Base-by-base conservation (phyloP, 306 rosid genomes). In the Cicer chorassanicum region DNA sequence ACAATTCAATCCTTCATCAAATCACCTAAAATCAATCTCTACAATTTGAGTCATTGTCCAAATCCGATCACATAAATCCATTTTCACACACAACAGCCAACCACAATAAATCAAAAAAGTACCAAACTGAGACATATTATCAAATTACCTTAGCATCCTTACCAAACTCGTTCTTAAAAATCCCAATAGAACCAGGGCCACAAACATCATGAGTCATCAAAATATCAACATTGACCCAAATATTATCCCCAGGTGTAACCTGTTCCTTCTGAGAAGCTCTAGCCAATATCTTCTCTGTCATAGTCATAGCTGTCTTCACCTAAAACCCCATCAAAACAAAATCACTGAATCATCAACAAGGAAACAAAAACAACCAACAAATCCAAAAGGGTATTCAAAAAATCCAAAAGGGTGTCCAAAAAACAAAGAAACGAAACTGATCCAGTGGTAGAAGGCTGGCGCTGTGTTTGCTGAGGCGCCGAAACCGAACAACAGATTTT, bases 181-280 rank as follows among this genome's bases (percentile, higher is more conserved):
- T 85, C 8, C 98, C 98, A 38, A 91, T 69, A n/a, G 96, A 83
- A 71, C 98, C 98, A 57, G 98, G 98, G 50, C 98, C 96, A 68
- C 92, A 90, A 1, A 94, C 95, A 84, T 94, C 98, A 81, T 94
- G 97, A 61, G 94, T 94, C 98, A 94, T 94, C 84, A 94, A 88
- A 76, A 87, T 42, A 73, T 94, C 98, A 71, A 88, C 72, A 73
- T 94, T 89, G 45, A 88, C 91, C 98, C 98, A 94, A 40, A 84
- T 89, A 84, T 91, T 94, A 42, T 89, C 97, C 73, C 94, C 97
- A 1, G 98, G 98, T 65, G 39, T 85, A 86, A 91, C 77, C 24
- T 89, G 82, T 54, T 81, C 9, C 80, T 82, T 94, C 84, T 91
- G 87, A 50, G 98, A 87, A 12, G 98, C 88, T 83, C 88, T 86